These are phyloP conservation scores for Kwoniella newhampshirensis DNA, from an alignment of 768 basidiomycete genomes.

Conservation along the genomic window DNA sequence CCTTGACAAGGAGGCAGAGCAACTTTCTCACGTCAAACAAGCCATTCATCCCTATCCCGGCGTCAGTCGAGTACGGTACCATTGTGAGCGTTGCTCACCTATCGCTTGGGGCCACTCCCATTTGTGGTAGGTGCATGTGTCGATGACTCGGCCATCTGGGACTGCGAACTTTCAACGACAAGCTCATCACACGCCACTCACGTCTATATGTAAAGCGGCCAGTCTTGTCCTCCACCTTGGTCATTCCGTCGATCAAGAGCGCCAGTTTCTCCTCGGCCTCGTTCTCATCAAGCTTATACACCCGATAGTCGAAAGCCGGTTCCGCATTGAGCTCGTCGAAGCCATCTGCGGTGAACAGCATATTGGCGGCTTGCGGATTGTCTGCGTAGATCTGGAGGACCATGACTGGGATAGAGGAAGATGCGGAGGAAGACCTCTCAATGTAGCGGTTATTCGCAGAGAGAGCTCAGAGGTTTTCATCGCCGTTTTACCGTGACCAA, in stretches of 20 bases:
- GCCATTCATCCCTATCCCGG: conserved; percentile 19
- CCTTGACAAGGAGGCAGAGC: background rate
- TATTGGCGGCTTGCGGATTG: conserved; percentile 6
- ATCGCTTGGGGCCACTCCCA: conserved; percentile 42
- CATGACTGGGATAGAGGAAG: background rate
- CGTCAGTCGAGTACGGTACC: background rate
- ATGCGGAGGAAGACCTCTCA: background rate
- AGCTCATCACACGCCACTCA: background rate
- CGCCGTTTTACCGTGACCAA: background rate
- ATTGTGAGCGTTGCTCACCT: conserved; percentile 3
- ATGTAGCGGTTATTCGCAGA: background rate
- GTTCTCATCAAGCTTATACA: conserved; percentile 20
- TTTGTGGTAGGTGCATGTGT: conserved; percentile 20
- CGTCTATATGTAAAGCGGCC: conserved; percentile 13
- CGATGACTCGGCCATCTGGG: conserved; percentile 17
- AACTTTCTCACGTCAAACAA: conserved; percentile 24
- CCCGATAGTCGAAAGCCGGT: conserved; percentile 24
- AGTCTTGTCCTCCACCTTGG: conserved; percentile 11
- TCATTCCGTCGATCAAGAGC: conserved; percentile 12
- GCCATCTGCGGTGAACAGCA: conserved; percentile 12
- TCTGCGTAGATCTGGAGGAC: conserved; percentile 11
- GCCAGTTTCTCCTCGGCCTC: conserved; percentile 11
- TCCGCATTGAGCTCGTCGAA: conserved; percentile 14
- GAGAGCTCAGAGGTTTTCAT: background rate
- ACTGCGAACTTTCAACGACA: background rate